Base-by-base conservation (phyloP, 2,329 filamentous ascomycete genomes). In the Fusarium sp. region DNA sequence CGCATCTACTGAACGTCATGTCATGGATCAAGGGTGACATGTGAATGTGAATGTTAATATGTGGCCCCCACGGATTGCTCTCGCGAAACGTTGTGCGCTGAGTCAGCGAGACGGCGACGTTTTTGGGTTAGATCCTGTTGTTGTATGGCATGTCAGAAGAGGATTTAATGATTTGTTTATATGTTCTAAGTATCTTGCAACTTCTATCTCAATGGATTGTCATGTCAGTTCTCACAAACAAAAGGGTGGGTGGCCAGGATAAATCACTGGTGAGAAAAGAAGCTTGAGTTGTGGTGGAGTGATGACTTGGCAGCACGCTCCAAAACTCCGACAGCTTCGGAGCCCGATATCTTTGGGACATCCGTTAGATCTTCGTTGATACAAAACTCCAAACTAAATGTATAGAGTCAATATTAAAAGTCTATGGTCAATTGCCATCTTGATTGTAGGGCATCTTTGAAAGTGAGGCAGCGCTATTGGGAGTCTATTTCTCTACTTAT, bases 1-100 rank as follows among this genome's bases (percentile, higher is more conserved):
- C 71, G 71, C 71, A 74, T 74, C 45, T 61, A 54, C 30, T 56
- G 55, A 48, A 58, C 66, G 69, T 72, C 70, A 76, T 68, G 56
- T 42, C 55, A 62, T 48, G 22, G 45, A 53, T 68, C 20, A 20
- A 41, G 64, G 47, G 48, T 67, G 64, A 67, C 74, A 76, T 75
- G 74, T 76, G 73, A 75, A 74, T 64, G 56, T 68, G 41, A 57
- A 61, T 41, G 51, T 41, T 54, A 38, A 65, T n/a, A 51, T 51
- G 51, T 57, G 45, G 56, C 48, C 53, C 70, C 73, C 73, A 75
- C 68, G 26, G n/a, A 7, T 42, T 56, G 33, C 31, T 58, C 36
- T 63, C 51, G 15, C 18, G 33, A 51, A 61, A n/a, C n/a, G n/a
- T n/a, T n/a, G 39, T 36, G 36, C 22, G 65, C 42, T 68, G 67